These are phyloP conservation scores for Mycena capillaripes DNA, from an alignment of 768 basidiomycete genomes.

Conservation along the genomic window DNA sequence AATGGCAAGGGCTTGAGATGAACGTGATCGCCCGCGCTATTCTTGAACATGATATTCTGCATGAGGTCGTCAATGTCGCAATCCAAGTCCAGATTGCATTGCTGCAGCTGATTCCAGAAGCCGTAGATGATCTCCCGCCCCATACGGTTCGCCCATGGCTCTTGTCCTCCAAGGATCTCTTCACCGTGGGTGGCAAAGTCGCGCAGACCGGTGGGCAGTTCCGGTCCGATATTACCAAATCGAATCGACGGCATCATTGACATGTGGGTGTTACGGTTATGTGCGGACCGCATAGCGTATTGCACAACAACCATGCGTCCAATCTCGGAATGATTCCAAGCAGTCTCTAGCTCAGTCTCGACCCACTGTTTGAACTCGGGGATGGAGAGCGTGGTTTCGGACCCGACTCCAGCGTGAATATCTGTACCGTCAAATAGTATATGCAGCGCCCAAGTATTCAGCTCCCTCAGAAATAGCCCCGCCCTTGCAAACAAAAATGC, in stretches of 20 bases:
- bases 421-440: not conserved
- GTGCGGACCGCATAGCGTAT: not conserved
- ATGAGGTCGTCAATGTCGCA: not conserved
- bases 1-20: not conserved
- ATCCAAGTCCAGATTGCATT: not conserved
- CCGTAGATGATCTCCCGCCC: not conserved
- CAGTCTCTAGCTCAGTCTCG: not conserved
- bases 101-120: slow-evolving; percentile 4
- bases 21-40: not conserved
- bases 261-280: not conserved
- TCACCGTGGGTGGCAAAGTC: not conserved
- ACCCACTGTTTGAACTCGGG: not conserved
- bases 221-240: not conserved
- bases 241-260: not conserved
- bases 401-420: not conserved
- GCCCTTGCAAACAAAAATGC: not conserved
- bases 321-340: not conserved
- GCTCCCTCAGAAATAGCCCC: not conserved
- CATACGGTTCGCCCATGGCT: slow-evolving; percentile 5
- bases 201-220: not conserved
- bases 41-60: not conserved
- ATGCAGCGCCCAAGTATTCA: not conserved
- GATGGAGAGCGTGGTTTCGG: not conserved
- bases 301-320: not conserved
- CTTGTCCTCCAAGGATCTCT: not conserved